phyloP scores from a whole-genome alignment of 768 basidiomycete genomes.

The Rhodotorula babjevae region DNA sequence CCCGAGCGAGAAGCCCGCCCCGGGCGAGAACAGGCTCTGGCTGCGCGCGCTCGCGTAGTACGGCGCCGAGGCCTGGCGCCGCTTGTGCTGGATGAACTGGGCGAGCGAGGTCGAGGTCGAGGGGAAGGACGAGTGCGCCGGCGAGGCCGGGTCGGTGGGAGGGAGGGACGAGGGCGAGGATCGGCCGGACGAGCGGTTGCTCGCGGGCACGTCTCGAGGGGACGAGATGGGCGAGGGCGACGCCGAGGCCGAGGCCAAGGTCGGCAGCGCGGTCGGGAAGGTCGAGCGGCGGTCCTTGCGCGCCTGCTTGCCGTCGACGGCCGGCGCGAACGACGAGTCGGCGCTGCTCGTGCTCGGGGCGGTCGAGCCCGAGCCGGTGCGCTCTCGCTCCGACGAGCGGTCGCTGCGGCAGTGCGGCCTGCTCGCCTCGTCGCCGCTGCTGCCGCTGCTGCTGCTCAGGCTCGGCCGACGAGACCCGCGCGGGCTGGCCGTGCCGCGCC shows the following conservation, averaged over 20 bases:
- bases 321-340: neutral
- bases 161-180: conserved; percentile 15
- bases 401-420: neutral
- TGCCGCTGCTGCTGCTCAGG: neutral
- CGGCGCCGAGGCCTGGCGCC: conserved; percentile 37
- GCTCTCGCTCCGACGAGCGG: neutral
- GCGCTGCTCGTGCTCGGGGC: neutral
- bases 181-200: conserved; percentile 1
- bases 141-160: conserved; percentile 7
- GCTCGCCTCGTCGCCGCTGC: neutral
- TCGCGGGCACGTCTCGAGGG: neutral
- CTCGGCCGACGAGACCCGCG: neutral
- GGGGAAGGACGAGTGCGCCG: conserved; percentile 17
- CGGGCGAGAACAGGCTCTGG: conserved; percentile 7
- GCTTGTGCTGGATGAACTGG: conserved; percentile 37
- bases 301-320: neutral
- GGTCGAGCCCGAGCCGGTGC: neutral
- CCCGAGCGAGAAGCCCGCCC: conserved; percentile 13
- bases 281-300: conserved; percentile 26
- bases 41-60: conserved; percentile 27
- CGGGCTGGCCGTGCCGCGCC: neutral
- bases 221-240: neutral
- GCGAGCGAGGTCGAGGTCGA: conserved; percentile 26
- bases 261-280: neutral
- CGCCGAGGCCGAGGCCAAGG: neutral